Evolutionary conservation across 192 early-diverging fungal species (phyloP).

Genomic region (Ambispora gerdemannii): DNA sequence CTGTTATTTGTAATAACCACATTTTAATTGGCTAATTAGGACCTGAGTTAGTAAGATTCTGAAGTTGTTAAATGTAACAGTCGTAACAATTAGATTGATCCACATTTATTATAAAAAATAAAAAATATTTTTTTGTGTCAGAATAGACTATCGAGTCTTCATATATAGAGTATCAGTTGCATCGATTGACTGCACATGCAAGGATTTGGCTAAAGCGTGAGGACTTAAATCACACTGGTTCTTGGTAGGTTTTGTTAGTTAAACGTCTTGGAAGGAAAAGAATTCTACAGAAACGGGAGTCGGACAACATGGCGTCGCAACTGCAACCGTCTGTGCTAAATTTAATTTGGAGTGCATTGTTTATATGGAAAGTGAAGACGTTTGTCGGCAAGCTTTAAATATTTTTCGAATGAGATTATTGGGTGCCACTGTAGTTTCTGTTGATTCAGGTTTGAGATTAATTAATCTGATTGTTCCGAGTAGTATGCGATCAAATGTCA

Average conservation of each 20-base stretch:
- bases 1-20: no score
- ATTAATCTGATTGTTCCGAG: no score
- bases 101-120: no score
- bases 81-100: no score
- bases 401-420: slow-evolving; percentile 94
- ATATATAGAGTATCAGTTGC: no score
- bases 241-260: no score
- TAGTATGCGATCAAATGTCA: slow-evolving; percentile 83
- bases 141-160: no score
- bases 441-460: slow-evolving; percentile 62
- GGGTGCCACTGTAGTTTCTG: slow-evolving; percentile 89
- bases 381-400: slow-evolving; percentile 88
- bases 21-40: no score
- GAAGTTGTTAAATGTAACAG: no score
- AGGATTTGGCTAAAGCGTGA: slow-evolving; percentile 98
- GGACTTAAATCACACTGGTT: slow-evolving; percentile 98
- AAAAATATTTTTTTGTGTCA: no score
- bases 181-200: slow-evolving; percentile 79
- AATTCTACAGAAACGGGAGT: slow-evolving; percentile 98
- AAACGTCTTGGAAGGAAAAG: slow-evolving; percentile 92
- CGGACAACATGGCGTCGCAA: slow-evolving; percentile 98
- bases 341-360: slow-evolving; percentile 95
- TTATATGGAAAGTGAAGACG: slow-evolving; percentile 98
- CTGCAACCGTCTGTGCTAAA: slow-evolving; percentile 97
- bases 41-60: no score